Conservation (phyloP, 768 basidiomycete genomes). For the Gymnopilus dilepis region DNA sequence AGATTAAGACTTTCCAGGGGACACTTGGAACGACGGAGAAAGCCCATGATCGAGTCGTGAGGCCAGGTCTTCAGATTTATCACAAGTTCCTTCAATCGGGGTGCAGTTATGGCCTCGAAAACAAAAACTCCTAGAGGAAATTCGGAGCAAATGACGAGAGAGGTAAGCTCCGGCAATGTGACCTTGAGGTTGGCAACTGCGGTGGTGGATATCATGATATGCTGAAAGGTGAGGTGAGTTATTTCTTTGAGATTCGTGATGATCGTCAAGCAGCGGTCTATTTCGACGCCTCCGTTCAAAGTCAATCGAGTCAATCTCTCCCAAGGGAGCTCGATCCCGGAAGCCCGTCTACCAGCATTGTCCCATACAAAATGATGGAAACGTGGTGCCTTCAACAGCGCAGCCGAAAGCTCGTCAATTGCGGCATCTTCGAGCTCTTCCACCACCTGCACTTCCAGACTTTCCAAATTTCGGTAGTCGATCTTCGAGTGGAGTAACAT, state of each 20-base stretch:
- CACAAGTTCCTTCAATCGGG: constrained; percentile 21
- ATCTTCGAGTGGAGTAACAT: not conserved
- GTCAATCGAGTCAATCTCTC: constrained; percentile 20
- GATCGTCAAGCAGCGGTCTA: constrained; percentile 22
- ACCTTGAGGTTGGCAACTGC: constrained; percentile 9
- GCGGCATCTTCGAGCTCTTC: constrained; percentile 12
- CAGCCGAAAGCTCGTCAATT: constrained; percentile 15
- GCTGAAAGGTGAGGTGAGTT: constrained; percentile 20
- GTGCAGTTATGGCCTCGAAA: constrained; percentile 19
- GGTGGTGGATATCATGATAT: constrained; percentile 12
- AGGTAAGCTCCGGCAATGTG: constrained; percentile 19
- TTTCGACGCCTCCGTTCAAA: constrained; percentile 18
- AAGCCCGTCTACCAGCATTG: constrained; percentile 12
- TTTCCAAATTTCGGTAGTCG: constrained; percentile 20
- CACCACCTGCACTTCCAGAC: constrained; percentile 20
- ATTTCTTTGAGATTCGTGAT: constrained; percentile 15
- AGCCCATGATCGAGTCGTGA: constrained; percentile 11
- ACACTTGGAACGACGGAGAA: constrained; percentile 26
- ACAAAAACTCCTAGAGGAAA: constrained; percentile 12
- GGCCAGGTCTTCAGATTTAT: constrained; percentile 24
- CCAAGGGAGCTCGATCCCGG: constrained; percentile 23
- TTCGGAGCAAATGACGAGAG: constrained; percentile 18
- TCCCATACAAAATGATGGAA: constrained; percentile 26
- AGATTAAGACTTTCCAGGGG: constrained; percentile 29
- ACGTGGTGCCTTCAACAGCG: constrained; percentile 15